Evolutionary conservation across 2,329 filamentous ascomycete species (phyloP).

Genomic region (Exophiala dermatitidis): DNA sequence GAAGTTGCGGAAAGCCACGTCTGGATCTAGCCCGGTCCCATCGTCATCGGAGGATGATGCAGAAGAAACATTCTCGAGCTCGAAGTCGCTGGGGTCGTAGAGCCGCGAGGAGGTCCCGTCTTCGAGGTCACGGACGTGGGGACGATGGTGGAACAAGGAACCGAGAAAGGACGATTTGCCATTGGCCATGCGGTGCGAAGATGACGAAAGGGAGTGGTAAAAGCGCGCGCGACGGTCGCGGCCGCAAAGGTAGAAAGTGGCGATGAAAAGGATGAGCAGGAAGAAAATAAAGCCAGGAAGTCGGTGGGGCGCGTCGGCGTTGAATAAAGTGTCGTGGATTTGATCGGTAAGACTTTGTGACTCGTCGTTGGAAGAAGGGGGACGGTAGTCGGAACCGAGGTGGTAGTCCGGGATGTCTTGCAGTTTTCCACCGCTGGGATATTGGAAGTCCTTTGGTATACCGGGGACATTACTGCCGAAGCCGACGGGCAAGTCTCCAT

Average conservation of each 20-base stretch:
- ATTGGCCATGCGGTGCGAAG: neutral
- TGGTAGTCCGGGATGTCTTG: constrained; percentile 31
- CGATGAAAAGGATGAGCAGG: constrained; percentile 61
- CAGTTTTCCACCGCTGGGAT: constrained; percentile 44
- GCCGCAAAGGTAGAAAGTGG: constrained; percentile 68
- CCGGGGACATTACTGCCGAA: constrained; percentile 77
- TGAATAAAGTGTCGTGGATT: constrained; percentile 57
- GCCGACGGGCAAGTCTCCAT: constrained; percentile 66
- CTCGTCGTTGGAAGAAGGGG: constrained; percentile 9
- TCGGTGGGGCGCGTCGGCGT: constrained; percentile 58
- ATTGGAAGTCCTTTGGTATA: constrained; percentile 72
- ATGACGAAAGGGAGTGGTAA: constrained; percentile 48
- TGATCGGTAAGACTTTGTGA: constrained; percentile 40
- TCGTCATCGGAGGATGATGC: constrained; percentile 37
- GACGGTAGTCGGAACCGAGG: constrained; percentile 12
- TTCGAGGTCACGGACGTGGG: constrained; percentile 79
- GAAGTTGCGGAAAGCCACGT: constrained; percentile 27
- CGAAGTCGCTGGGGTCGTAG: constrained; percentile 55
- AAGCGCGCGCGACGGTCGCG: constrained; percentile 64
- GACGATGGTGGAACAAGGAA: constrained; percentile 33
- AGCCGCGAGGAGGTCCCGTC: constrained; percentile 49
- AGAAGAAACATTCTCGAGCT: constrained; percentile 57
- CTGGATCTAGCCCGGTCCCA: constrained; percentile 3
- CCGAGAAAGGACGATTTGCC: constrained; percentile 27
- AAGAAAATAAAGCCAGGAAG: constrained; percentile 72